These are phyloP conservation scores for Suillus plorans DNA, from an alignment of 768 basidiomycete genomes.

Conservation along the genomic window DNA sequence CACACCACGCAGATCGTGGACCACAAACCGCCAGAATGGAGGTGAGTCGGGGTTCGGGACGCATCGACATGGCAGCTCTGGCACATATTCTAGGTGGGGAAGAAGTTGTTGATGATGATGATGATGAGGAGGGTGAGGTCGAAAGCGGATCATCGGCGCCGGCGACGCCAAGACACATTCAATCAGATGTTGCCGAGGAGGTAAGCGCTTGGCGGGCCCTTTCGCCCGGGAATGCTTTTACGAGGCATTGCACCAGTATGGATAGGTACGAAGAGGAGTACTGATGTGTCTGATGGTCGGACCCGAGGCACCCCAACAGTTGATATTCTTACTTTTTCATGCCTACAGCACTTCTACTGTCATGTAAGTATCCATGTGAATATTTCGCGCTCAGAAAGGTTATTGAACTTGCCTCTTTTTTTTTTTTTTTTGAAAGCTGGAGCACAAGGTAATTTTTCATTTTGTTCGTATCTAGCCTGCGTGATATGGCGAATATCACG, in stretches of 20 bases:
- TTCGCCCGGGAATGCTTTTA: slow-evolving; percentile 32
- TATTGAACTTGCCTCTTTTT: neutral
- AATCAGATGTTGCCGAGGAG: slow-evolving; percentile 32
- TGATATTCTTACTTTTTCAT: neutral
- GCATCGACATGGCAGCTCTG: slow-evolving; percentile 60
- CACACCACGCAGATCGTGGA: slow-evolving; percentile 23
- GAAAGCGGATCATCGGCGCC: slow-evolving; percentile 15
- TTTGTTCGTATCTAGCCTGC: neutral
- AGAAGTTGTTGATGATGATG: slow-evolving; percentile 26
- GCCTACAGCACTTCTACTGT: neutral
- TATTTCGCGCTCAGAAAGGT: neutral
- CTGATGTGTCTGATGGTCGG: slow-evolving; percentile 8
- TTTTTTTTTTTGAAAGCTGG: neutral
- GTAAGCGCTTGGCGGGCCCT: slow-evolving; percentile 48
- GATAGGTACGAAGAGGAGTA: slow-evolving; percentile 33
- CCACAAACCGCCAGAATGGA: slow-evolving; percentile 11
- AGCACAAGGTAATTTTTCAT: neutral
- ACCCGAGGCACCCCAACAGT: neutral
- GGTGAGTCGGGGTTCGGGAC: slow-evolving; percentile 32
- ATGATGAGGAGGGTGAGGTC: slow-evolving; percentile 27
- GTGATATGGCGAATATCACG: neutral
- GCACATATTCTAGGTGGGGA: slow-evolving; percentile 44
- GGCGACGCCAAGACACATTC: slow-evolving; percentile 13
- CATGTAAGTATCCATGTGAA: neutral
- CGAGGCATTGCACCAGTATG: slow-evolving; percentile 12